Percentiles rank a stretch among this genome's conserved stretches.
Conservation (phyloP, 805 yeast genomes). For the Starmera amethionina region DNA sequence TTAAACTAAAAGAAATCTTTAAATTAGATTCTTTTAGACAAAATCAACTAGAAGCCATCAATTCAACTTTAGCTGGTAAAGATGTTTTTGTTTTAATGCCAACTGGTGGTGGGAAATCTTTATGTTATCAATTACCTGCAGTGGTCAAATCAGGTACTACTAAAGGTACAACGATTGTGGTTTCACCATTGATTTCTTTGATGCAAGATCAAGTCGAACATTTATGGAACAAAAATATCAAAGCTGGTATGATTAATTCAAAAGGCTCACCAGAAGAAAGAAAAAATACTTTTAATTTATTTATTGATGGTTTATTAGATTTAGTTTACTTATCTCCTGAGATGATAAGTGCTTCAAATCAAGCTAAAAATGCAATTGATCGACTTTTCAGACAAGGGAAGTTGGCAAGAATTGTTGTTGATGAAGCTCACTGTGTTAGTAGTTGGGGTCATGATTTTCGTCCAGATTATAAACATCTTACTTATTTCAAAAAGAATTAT, state of each 20-base stretch:
- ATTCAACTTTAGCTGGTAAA: constrained; percentile 61
- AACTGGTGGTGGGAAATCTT: constrained; percentile 96
- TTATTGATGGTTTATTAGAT: constrained; percentile 58
- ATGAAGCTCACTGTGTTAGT: constrained; percentile 97
- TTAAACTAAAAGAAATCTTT: constrained; percentile 49
- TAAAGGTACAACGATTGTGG: constrained; percentile 78
- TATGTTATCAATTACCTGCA: constrained; percentile 94
- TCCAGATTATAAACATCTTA: constrained; percentile 84
- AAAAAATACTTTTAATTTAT: constrained; percentile 47
- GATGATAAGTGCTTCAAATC: constrained; percentile 71
- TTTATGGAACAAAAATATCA: constrained; percentile 51
- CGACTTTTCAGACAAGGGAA: constrained; percentile 41
- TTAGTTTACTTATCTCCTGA: constrained; percentile 89
- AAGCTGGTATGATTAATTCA: constrained; percentile 85
- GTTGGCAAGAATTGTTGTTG: constrained; percentile 84
- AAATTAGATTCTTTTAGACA: constrained; percentile 59
- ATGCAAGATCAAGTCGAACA: constrained; percentile 97
- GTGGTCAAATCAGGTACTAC: constrained; percentile 67
- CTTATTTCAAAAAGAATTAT: constrained; percentile 58
- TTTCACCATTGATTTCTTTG: constrained; percentile 88
- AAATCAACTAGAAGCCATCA: constrained; percentile 81
- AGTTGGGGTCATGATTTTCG: constrained; percentile 99
- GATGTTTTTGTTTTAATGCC: constrained; percentile 97
- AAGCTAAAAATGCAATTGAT: constrained; percentile 54
- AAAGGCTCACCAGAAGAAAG: constrained; percentile 57